Evolutionary conservation across 805 yeast genomes (phyloP), one percentile per base, ranked within the genome.

Genomic region (Vanderwaltozyma yarrowii): DNA sequence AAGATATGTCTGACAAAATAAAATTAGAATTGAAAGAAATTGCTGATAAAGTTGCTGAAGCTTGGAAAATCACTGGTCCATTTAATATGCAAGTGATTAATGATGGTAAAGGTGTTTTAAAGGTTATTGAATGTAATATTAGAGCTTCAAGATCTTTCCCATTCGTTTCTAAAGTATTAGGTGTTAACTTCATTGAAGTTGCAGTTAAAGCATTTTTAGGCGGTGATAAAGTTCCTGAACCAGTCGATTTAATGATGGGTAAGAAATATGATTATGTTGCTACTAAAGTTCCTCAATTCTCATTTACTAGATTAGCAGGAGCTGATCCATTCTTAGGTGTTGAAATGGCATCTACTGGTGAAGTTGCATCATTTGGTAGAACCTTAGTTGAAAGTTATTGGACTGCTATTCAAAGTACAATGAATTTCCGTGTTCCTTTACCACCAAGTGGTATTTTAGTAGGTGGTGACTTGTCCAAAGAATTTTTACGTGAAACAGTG

Each of bases 141-240:
- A 83, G 98, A 67, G 98, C 98, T 37, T 89, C 97, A 6, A 79
- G 98, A 65, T 89, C 97, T 13, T 92, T 92, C 89, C 98, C 98
- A 62, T 92, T 92, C 61, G 96, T 89, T 28, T 89, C 97, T 35
- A 92, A 92, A 73, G 98, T 92, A 35, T 71, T 92, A 47, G 98
- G 98, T 49, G 73, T 74, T 38, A 89, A 92, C 70, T 88, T 92
- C 65, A 92, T 92, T 60, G 95, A 89, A 39, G 86, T 85, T 53
- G 96, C 97, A 17, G 87, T 88, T 44, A 78, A 77, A 64, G 94
- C 96, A 18, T 73, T 89, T 44, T 67, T 86, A 48, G 78, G 77
- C 56, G 74, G 75, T 55, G 61, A 68, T 40, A 70, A 77, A 39
- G 78, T 82, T 34, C 94, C 94, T 30, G 71, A 67, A 35, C 94